Percentiles rank a stretch among this genome's conserved stretches.
These are phyloP conservation scores for Geum urbanum DNA, from an alignment of 306 rosid genomes.

Conservation along the genomic window DNA sequence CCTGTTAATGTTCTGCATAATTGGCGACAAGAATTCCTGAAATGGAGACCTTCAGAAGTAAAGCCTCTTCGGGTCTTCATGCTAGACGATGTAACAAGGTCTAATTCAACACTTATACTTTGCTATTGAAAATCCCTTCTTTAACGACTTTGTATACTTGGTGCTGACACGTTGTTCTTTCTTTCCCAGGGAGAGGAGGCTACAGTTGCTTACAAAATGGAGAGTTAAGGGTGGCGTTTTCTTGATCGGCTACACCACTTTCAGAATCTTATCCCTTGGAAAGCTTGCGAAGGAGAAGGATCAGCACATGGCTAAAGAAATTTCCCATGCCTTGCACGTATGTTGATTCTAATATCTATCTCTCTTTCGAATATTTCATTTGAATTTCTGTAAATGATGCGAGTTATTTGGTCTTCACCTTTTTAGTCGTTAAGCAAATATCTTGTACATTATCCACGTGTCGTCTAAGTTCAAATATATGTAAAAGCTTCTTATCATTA, in stretches of 20 bases:
- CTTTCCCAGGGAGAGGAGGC: slow-evolving; percentile 75
- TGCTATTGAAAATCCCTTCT: not conserved
- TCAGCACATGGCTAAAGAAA: slow-evolving; percentile 63
- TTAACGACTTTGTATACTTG: not conserved
- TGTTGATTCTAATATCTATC: slow-evolving; percentile 6
- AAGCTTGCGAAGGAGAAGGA: slow-evolving; percentile 86
- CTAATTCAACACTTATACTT: not conserved
- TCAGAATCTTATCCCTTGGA: slow-evolving; percentile 80
- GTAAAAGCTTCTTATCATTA: not conserved
- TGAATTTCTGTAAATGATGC: not conserved
- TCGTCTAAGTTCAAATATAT: not conserved
- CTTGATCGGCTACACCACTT: slow-evolving; percentile 80
- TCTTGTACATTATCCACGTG: not conserved
- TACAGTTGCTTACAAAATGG: slow-evolving; percentile 77
- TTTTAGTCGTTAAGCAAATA: not conserved
- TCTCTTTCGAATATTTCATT: not conserved
- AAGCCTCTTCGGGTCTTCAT: slow-evolving; percentile 74
- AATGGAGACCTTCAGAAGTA: slow-evolving; percentile 89
- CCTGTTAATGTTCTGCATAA: slow-evolving; percentile 96
- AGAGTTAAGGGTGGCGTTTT: slow-evolving; percentile 90
- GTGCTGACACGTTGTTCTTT: slow-evolving; percentile 28
- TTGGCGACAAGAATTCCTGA: slow-evolving; percentile 91
- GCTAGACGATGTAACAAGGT: slow-evolving; percentile 95
- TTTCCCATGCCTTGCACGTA: slow-evolving; percentile 81
- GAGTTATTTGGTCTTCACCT: not conserved